Evolutionary conservation across 768 basidiomycete species (phyloP).

Genomic region (Termitomyces bulborhizus): DNA sequence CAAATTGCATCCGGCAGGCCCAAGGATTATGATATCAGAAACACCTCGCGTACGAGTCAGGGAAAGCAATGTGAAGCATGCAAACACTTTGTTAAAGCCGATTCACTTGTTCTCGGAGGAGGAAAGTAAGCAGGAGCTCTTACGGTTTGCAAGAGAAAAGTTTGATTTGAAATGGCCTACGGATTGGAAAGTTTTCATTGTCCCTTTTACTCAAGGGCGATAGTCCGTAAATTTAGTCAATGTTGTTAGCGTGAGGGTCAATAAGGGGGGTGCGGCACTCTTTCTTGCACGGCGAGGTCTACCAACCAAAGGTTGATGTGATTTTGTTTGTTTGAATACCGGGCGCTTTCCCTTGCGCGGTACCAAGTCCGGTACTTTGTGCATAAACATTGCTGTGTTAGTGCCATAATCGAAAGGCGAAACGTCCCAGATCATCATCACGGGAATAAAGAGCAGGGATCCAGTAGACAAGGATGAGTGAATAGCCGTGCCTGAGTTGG

Average conservation of each 20-base stretch:
- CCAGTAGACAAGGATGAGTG: no score
- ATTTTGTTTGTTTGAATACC: no score
- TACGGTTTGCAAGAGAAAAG: neutral
- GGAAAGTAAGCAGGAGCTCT: neutral
- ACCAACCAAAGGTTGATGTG: no score
- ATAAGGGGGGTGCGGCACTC: no score
- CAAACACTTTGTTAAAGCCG: neutral
- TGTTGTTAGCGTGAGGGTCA: neutral
- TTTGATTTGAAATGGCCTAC: neutral
- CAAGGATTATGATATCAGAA: neutral
- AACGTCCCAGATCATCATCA: neutral
- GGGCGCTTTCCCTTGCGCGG: no score
- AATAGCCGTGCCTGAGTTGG: no score
- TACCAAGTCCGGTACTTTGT: neutral
- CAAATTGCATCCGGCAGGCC: neutral
- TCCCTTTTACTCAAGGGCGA: neutral
- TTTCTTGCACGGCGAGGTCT: neutral
- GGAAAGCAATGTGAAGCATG: neutral
- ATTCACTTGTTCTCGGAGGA: constrained; percentile 4
- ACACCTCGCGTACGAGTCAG: neutral
- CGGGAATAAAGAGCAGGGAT: no score
- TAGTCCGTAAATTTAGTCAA: neutral
- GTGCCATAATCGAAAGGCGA: neutral
- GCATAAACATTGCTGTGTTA: neutral
- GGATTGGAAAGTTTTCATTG: neutral